Evolutionary conservation across 495 filamentous ascomycete species (phyloP).

Genomic region (Extremus antarcticus): DNA sequence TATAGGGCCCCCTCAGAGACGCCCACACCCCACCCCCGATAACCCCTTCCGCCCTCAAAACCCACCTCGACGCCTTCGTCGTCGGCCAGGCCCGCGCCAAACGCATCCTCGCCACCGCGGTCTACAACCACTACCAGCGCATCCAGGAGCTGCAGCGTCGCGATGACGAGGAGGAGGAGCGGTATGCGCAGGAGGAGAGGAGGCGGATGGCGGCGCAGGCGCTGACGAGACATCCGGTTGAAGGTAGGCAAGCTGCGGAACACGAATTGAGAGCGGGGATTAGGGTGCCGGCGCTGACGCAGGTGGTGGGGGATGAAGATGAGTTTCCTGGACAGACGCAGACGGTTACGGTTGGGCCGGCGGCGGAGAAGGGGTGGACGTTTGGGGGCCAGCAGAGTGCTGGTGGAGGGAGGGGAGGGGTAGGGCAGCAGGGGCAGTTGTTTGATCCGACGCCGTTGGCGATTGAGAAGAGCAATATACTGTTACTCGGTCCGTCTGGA

Average conservation of each 20-base stretch:
- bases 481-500: conserved; percentile 84
- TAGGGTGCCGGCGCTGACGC: conserved; percentile 18
- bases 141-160: conserved; percentile 65
- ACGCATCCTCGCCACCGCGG: conserved; percentile 80
- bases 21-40: conserved; percentile 32
- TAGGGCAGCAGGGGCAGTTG: conserved; percentile 31
- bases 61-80: conserved; percentile 88
- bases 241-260: conserved; percentile 48
- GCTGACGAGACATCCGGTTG: conserved; percentile 32
- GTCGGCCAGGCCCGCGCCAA: conserved; percentile 96
- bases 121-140: conserved; percentile 95
- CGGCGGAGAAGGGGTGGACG: neutral
- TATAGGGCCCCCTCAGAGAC: conserved; percentile 25
- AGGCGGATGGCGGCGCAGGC: conserved; percentile 31
- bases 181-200: conserved; percentile 40
- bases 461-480: conserved; percentile 92
- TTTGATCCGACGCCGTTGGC: conserved; percentile 48
- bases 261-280: conserved; percentile 11
- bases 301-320: conserved; percentile 40
- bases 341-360: conserved; percentile 32
- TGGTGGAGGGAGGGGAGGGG: neutral
- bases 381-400: neutral
- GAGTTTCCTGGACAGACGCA: conserved; percentile 68
- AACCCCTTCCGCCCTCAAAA: conserved; percentile 74
- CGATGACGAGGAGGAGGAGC: conserved; percentile 66